phyloP scores from a whole-genome alignment of 2,329 filamentous ascomycete species.

The Fusarium tuaranense region DNA sequence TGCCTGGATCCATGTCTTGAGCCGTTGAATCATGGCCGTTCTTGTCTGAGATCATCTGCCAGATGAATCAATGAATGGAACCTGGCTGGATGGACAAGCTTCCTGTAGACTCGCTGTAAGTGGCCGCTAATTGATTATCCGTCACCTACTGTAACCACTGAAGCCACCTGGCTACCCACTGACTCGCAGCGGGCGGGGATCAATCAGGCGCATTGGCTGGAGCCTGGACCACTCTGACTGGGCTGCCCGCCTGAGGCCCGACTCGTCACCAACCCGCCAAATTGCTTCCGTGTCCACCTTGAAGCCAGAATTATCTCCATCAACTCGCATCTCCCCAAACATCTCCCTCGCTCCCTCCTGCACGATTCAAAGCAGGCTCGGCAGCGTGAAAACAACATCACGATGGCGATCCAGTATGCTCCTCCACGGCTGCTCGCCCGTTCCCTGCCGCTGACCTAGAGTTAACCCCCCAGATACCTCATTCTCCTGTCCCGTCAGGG shows the following conservation, averaged over 20 bases:
- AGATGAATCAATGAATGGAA: not conserved
- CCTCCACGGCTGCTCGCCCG: conserved; percentile 17
- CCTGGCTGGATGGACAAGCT: not conserved
- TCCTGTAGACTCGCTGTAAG: not conserved
- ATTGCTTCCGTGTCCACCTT: conserved; percentile 44
- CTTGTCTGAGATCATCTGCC: not conserved
- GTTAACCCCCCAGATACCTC: conserved; percentile 76
- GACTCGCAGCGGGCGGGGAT: conserved; percentile 5
- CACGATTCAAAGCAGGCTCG: conserved; percentile 40
- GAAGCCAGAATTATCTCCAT: conserved; percentile 42
- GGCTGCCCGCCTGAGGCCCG: conserved; percentile 16
- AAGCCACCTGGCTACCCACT: not conserved
- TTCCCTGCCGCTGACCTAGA: conserved; percentile 36
- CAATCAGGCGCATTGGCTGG: conserved; percentile 20
- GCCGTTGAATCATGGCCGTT: conserved; percentile 6
- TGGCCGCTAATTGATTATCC: not conserved
- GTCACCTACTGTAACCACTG: conserved; percentile 5
- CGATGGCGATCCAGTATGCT: conserved; percentile 60
- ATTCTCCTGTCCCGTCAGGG: conserved; percentile 98
- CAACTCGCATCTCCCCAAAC: conserved; percentile 28
- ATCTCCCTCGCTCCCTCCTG: conserved; percentile 22
- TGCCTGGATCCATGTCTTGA: not conserved
- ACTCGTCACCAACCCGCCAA: conserved; percentile 47
- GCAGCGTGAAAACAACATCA: conserved; percentile 38
- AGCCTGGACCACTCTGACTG: conserved; percentile 25